Evolutionary conservation across 2,329 filamentous ascomycete genomes (phyloP).

Genomic region (Periconia sp.): DNA sequence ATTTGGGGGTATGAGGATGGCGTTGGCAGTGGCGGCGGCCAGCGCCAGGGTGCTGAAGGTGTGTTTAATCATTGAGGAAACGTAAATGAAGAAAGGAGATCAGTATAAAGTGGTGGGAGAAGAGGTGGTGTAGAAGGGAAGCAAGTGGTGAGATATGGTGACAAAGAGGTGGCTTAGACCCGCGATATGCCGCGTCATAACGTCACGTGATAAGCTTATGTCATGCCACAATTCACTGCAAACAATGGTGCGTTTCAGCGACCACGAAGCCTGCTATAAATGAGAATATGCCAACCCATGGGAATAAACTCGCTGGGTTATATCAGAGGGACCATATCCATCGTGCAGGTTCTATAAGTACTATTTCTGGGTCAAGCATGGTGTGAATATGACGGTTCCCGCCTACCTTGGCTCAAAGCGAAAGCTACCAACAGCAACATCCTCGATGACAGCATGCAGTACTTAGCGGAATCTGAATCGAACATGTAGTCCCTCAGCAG

Average conservation of each 20-base stretch:
- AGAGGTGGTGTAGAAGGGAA: constrained; percentile 18
- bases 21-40: constrained; percentile 32
- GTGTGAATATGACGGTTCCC: no score
- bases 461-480: no score
- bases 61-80: constrained; percentile 34
- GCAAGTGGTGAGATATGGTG: constrained; percentile 12
- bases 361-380: no score
- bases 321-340: no score
- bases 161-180: constrained; percentile 2
- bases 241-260: not conserved
- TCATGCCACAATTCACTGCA: not conserved
- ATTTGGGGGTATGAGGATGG: constrained; percentile 42
- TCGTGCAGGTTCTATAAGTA: no score
- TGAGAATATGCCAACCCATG: no score
- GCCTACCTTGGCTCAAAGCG: no score
- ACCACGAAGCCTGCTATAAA: no score
- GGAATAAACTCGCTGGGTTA: no score
- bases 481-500: no score
- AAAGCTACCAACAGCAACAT: no score
- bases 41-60: constrained; percentile 45
- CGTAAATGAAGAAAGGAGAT: constrained; percentile 19
- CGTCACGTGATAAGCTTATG: not conserved
- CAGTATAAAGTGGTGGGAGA: constrained; percentile 14
- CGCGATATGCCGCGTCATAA: not conserved
- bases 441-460: no score